Evolutionary conservation across 768 basidiomycete species (phyloP).

Genomic region (Termitomyces sp.): DNA sequence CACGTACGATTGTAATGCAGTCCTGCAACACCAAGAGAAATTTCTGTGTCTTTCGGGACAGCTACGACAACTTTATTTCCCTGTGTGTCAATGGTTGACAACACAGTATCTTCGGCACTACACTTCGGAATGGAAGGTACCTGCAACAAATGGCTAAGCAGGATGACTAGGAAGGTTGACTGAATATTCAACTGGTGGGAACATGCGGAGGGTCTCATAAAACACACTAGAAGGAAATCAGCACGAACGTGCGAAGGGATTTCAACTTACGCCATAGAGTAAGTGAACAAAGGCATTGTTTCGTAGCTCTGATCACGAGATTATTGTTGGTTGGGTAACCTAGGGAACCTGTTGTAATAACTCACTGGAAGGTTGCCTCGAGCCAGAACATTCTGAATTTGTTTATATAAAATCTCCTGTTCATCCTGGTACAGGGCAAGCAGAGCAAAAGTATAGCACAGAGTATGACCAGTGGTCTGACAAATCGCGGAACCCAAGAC

Average conservation of each 20-base stretch:
- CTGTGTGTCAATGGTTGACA: conserved; percentile 24
- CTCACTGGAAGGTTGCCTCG: conserved; percentile 26
- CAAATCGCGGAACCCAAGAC: background rate
- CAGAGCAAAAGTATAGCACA: conserved; percentile 32
- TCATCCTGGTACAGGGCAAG: conserved; percentile 37
- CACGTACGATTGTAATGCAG: conserved; percentile 47
- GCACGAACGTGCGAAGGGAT: background rate
- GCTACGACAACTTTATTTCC: conserved; percentile 34
- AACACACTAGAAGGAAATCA: conserved; percentile 29
- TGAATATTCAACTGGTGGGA: conserved; percentile 32
- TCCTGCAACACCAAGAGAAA: conserved; percentile 32
- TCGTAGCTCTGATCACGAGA: conserved; percentile 27
- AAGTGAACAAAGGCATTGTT: conserved; percentile 32
- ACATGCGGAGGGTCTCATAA: conserved; percentile 45
- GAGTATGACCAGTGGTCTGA: conserved; percentile 33
- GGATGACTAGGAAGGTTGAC: background rate
- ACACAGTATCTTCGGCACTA: conserved; percentile 40
- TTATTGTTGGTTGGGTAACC: background rate
- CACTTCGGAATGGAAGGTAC: conserved; percentile 37
- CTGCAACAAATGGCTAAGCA: conserved; percentile 15
- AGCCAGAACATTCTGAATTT: conserved; percentile 25
- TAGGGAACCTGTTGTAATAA: too few relatives aligned
- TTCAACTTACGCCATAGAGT: conserved; percentile 31
- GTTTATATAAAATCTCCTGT: conserved; percentile 36
- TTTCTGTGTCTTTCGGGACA: conserved; percentile 34